Evolutionary conservation across 768 basidiomycete genomes (phyloP).

Genomic region (Boletus pseudo-olivaceus): DNA sequence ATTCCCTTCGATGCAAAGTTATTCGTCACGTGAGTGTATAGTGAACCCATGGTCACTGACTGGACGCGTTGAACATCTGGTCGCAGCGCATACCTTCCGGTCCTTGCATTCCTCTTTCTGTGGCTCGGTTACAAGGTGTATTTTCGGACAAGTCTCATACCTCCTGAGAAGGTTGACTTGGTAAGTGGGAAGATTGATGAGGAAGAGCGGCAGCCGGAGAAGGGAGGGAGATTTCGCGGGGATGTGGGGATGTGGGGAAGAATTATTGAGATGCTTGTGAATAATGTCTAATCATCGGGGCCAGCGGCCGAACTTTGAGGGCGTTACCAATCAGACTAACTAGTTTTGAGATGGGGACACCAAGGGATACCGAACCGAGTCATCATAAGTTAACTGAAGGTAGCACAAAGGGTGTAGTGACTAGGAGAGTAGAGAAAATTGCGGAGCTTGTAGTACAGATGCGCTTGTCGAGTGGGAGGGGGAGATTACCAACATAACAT

Average conservation of each 20-base stretch:
- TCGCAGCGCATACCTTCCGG: conserved; percentile 27
- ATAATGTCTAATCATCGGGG: too few species aligned
- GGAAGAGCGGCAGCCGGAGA: conserved; percentile 47
- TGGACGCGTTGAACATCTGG: neutral
- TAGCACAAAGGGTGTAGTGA: conserved; percentile 19
- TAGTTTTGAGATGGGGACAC: too few species aligned
- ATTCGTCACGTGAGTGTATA: conserved; percentile 51
- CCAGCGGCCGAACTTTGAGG: neutral
- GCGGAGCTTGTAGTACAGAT: conserved; percentile 27
- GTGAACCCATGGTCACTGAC: neutral
- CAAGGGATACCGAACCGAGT: neutral
- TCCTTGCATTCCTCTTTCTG: conserved; percentile 34
- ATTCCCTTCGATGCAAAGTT: conserved; percentile 48
- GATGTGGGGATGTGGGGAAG: conserved; percentile 20
- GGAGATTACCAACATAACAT: conserved; percentile 3
- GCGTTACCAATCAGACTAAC: neutral
- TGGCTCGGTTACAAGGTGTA: conserved; percentile 36
- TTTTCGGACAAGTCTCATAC: conserved; percentile 35
- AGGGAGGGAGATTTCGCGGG: conserved; percentile 31
- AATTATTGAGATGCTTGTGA: conserved; percentile 25
- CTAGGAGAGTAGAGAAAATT: conserved; percentile 6
- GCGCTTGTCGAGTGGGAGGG: conserved; percentile 3
- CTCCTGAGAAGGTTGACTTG: conserved; percentile 48
- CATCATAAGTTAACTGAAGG: conserved; percentile 19
- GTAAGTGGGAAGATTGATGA: conserved; percentile 49